A percentile compares a stretch with the other conserved stretches of the same genome.
phyloP scores from a whole-genome alignment of 2,329 filamentous ascomycete species.

The Calonectria naviculata region DNA sequence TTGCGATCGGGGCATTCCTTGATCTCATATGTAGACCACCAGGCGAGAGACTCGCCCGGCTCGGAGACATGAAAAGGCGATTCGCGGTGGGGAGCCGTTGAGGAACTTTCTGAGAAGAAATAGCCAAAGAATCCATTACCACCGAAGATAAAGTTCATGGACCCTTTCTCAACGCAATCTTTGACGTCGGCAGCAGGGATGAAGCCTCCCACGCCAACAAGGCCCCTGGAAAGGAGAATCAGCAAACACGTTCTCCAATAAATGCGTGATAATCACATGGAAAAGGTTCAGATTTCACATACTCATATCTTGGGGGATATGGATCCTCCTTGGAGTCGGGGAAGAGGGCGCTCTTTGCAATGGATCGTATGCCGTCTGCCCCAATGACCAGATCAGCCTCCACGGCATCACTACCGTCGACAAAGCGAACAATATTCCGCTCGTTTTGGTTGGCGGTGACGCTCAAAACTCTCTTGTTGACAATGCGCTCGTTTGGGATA shows the following conservation, averaged over 20 bases:
- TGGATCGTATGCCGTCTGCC: constrained; percentile 37
- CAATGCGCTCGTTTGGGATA: constrained; percentile 31
- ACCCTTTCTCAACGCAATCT: constrained; percentile 17
- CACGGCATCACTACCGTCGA: constrained; percentile 29
- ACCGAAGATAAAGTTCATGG: constrained; percentile 23
- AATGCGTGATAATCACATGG: background rate
- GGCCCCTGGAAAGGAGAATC: constrained; percentile 4
- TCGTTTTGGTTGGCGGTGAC: constrained; percentile 28
- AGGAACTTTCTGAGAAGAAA: constrained; percentile 19
- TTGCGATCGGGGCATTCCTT: constrained; percentile 20
- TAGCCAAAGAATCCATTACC: constrained; percentile 22
- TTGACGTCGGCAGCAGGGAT: background rate
- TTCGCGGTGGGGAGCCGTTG: constrained; percentile 6
- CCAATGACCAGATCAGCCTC: constrained; percentile 41
- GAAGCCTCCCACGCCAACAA: constrained; percentile 25
- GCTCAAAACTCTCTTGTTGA: constrained; percentile 32
- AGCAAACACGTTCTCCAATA: background rate
- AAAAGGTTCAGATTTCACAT: background rate
- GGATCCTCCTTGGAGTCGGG: constrained; percentile 30
- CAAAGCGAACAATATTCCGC: constrained; percentile 32
- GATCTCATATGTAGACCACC: constrained; percentile 27
- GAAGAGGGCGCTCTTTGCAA: constrained; percentile 34
- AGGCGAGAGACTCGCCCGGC: constrained; percentile 16
- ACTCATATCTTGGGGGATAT: constrained; percentile 39
- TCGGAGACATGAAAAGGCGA: constrained; percentile 22